Percentiles rank a stretch among this genome's conserved stretches.
These are phyloP conservation scores for Pichia rugopelliculosa DNA, from an alignment of 805 yeast species.

Conservation along the genomic window DNA sequence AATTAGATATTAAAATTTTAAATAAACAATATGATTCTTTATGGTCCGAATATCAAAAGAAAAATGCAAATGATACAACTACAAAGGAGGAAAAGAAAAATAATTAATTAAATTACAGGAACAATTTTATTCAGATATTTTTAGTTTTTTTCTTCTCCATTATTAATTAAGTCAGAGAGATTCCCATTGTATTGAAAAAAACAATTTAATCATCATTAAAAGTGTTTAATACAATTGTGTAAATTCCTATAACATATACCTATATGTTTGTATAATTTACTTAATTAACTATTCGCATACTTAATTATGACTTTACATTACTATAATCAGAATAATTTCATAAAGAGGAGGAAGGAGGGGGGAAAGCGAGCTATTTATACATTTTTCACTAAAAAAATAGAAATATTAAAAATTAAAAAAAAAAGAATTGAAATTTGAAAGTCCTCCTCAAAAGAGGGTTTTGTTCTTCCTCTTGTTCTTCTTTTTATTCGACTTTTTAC, in stretches of 20 bases:
- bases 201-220: constrained; percentile 3
- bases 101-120: background rate
- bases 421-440: background rate
- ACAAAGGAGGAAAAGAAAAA: background rate
- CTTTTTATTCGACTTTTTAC: constrained; percentile 17
- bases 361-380: background rate
- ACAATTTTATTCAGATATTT: constrained; percentile 1
- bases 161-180: constrained; percentile 3
- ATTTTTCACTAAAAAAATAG: background rate
- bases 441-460: constrained; percentile 7
- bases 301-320: no score
- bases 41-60: constrained; percentile 34
- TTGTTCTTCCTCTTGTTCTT: constrained; percentile 18
- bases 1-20: constrained; percentile 25
- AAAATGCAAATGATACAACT: constrained; percentile 10
- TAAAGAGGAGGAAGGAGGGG: background rate
- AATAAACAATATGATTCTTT: constrained; percentile 38
- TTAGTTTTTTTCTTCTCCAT: constrained; percentile 9
- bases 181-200: constrained; percentile 7
- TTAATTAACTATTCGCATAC: no score
- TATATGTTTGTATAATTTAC: background rate
- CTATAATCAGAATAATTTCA: background rate
- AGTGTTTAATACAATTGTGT: background rate
- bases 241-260: background rate
- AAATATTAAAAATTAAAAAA: background rate